Evolutionary conservation across 352 stramenopile genomes (phyloP).

Genomic region (Phytophthora aleatoria): DNA sequence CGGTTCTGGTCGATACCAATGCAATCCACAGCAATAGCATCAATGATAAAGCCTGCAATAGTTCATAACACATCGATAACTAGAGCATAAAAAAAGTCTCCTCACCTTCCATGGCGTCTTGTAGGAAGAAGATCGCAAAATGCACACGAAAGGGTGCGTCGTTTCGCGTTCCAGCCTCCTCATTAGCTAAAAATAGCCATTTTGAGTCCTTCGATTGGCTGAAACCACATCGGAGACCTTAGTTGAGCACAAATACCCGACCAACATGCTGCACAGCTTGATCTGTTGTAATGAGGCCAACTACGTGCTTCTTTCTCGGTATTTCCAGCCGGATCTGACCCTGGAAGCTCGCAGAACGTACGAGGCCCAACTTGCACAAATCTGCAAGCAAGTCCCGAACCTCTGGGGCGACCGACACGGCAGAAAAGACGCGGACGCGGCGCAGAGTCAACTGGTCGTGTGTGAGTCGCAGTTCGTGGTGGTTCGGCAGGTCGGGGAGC

Average conservation of each 20-base stretch:
- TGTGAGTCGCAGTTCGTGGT: slow-evolving; percentile 69
- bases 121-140: slow-evolving; percentile 43
- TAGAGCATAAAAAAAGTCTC: not conserved
- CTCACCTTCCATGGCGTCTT: slow-evolving; percentile 41
- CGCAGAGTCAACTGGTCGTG: slow-evolving; percentile 49
- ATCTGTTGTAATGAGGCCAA: slow-evolving; percentile 68
- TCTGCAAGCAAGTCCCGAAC: slow-evolving; percentile 44
- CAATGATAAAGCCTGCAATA: slow-evolving; percentile 1
- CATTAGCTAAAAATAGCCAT: slow-evolving; percentile 16
- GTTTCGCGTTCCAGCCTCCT: slow-evolving; percentile 8
- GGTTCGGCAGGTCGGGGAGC: slow-evolving; percentile 56
- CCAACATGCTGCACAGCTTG: slow-evolving; percentile 67
- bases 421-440: slow-evolving; percentile 17
- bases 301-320: slow-evolving; percentile 69
- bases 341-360: slow-evolving; percentile 52
- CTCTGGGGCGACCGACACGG: slow-evolving; percentile 33
- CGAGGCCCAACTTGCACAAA: slow-evolving; percentile 54
- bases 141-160: slow-evolving; percentile 25
- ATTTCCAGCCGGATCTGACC: slow-evolving; percentile 57
- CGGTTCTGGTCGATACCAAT: slow-evolving; percentile 12
- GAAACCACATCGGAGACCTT: not conserved
- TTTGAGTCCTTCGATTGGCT: not conserved
- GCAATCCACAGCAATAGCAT: not conserved
- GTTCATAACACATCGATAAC: not conserved
- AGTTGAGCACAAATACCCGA: not conserved